Evolutionary conservation across 164 flowering plant species (phyloP), one percentile per base, ranked within the genome.

Genomic region (Berberis vulgaris): DNA sequence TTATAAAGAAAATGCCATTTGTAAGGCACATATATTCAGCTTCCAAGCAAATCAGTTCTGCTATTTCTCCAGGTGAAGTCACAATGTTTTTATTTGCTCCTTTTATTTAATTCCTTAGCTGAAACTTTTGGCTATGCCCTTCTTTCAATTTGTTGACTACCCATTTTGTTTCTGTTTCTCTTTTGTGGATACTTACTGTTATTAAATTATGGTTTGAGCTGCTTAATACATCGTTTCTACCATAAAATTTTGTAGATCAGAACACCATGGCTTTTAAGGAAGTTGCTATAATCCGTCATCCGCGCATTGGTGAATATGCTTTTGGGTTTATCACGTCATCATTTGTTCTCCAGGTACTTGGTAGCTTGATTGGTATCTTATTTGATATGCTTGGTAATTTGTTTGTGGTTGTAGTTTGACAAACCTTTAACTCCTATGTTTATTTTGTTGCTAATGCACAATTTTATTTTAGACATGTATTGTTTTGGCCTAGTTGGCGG

Each of bases 31-130:
- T 90, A 12, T 90, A 90, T 69, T 86, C 91, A 43, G 97, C 97
- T 11, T 90, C 94, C 64, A 90, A 90, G 73, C 97, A 90, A 77
- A 87, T 90, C 41, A 86, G 97, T 74, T 62, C 94, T 60, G 94
- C 97, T 52, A 80, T 90, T 57, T 86, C 91, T 72, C 97, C 97
- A 67, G 97, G 97, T 87, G 76, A 12, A 49, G 10, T 38, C 4
- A 26, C 26, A 26, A 26, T 26, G 26, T 26, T 26, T 26, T 26
- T 26, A 26, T 26, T 26, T 26, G 26, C 26, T 26, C 26, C 26
- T 26, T 26, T 26, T 26, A 26, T 26, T 26, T 26, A 26, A 26
- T 26, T 26, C 26, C 26, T 26, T 26, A 26, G 26, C 26, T 26
- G 26, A 26, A 26, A 26, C 26, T 26, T 26, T 26, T 26, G 26